Evolutionary conservation across 805 yeast genomes (phyloP).

Genomic region (Starmera quercuum): DNA sequence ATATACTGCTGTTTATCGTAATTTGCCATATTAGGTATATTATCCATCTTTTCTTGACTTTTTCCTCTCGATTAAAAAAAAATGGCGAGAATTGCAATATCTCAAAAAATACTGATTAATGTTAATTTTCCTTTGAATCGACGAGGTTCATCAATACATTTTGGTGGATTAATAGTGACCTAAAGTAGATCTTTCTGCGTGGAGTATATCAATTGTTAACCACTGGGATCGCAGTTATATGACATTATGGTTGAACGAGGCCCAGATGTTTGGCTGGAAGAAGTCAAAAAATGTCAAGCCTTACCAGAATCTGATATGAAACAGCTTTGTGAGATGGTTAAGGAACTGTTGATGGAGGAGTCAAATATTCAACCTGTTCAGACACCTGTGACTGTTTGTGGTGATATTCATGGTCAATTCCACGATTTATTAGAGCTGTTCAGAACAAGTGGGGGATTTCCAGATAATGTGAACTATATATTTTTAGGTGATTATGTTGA

Average conservation of each 20-base stretch:
- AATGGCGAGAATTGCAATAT: too few relatives aligned
- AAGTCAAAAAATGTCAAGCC: slow-evolving; percentile 82
- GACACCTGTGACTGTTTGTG: slow-evolving; percentile 92
- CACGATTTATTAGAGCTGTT: slow-evolving; percentile 90
- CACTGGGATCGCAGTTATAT: too few relatives aligned
- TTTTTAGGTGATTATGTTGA: slow-evolving; percentile 96
- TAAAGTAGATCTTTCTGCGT: too few relatives aligned
- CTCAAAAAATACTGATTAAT: too few relatives aligned
- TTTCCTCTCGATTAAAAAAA: too few relatives aligned
- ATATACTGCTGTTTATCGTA: too few relatives aligned
- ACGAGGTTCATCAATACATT: too few relatives aligned
- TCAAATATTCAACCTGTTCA: slow-evolving; percentile 91
- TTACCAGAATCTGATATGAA: slow-evolving; percentile 92
- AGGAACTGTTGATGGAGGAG: slow-evolving; percentile 92
- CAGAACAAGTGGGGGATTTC: slow-evolving; percentile 88
- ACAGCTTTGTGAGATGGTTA: slow-evolving; percentile 89
- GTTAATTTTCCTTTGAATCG: too few relatives aligned
- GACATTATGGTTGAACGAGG: slow-evolving; percentile 58
- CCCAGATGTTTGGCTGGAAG: slow-evolving; percentile 96
- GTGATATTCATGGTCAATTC: slow-evolving; percentile 97
- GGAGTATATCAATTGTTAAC: too few relatives aligned
- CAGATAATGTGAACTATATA: slow-evolving; percentile 72
- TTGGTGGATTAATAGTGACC: too few relatives aligned
- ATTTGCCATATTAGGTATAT: too few relatives aligned
- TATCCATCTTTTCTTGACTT: too few relatives aligned